Evolutionary conservation across 2,329 filamentous ascomycete species (phyloP), one percentile per base, ranked within the genome.

Genomic region (Beauveria australis): DNA sequence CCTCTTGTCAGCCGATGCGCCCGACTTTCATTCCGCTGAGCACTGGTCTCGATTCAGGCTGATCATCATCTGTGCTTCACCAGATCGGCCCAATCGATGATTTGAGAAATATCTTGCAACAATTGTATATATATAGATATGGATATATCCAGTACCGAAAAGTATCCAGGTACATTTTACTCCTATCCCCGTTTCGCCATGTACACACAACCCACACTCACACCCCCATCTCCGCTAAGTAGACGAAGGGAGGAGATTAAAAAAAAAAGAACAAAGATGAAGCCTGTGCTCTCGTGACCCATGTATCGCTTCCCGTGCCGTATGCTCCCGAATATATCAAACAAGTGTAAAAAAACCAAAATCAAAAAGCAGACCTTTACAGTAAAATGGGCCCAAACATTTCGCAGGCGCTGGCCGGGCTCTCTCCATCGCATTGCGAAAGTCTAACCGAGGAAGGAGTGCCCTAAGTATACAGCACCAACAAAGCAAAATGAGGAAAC

Each of bases 61-160:
- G 7, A 6, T 16, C 19, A 53, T 4, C 16, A 6, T 43, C 22
- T 18, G 3, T 10, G 19, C n/a, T 18, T 28, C 37, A n/a, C 18
- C 18, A 14, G 5, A 44, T 30, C 40, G n/a, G 14, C 10, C 33
- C 18, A 47, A 10, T 22, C 12, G 5, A 37, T 16, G 33, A 7
- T 26, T 26, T 10, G 3, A 40, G 19, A 48, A 10, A 49, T 41
- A n/a, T 41, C 10, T 40, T 22, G 54, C 19, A 57, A 22, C 30
- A 26, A 59, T 59, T 59, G 24, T 59, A 30, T 51, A 44, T 51
- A 28, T 19, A 51, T n/a, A 33, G 51, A 43, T 51, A 58, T 51
- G 1, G 51, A 52, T 44, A 44, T 59, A n/a, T 48, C 33, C 24
- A 51, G 46, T 52, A 58, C 47, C 56, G 9, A 30, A 57, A 43